Base-by-base conservation (phyloP, 202 grass and related monocot genomes). In the Schoenoplectus tabernaemontani region DNA sequence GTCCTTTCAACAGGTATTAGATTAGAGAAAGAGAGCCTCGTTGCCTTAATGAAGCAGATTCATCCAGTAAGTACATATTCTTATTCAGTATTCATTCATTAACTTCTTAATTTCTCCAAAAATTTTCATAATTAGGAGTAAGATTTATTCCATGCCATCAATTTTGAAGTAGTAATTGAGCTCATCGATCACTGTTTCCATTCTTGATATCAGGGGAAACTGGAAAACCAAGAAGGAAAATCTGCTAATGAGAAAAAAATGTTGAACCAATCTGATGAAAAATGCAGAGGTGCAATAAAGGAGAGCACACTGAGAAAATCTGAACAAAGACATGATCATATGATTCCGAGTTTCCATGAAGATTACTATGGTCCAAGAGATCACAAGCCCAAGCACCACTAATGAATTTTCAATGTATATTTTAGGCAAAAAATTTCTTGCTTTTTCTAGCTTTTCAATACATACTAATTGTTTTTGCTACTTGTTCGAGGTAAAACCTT, bases 291-390 rank as follows among this genome's bases (percentile, higher is more conserved):
- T 30, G 64, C 76, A 60, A 57, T 23, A 6, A 88, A 76, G 85
- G 64, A 74, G 32, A 86, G 81, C 43, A 20, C 82, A 43, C 56
- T 50, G 0, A 64, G 80, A 54, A 83, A 77, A 57, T 53, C 63
- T 37, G 41, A 24, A 24, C 53, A 78, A 9, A 57, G 77, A 4
- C 76, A 77, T 2, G 86, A 83, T 1, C 84, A 90, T 64, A 85
- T 61, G 57, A 66, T 89, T 23, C 93, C 93, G 9, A 85, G 67
- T 58, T 87, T 96, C 79, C 93, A 93, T 19, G 90, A 96, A 70
- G 93, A 93, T 69, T 96, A 96, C 63, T 93, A 90, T 54, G 93
- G 86, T 5, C 88, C 93, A 13, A 87, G 88, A 28, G 90, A 89
- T 48, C 93, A 96, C 54, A 87, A 84, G 50, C 88, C 93, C 10